Conservation (phyloP, 2,329 filamentous ascomycete species). For the Aspergillus floridensis region DNA sequence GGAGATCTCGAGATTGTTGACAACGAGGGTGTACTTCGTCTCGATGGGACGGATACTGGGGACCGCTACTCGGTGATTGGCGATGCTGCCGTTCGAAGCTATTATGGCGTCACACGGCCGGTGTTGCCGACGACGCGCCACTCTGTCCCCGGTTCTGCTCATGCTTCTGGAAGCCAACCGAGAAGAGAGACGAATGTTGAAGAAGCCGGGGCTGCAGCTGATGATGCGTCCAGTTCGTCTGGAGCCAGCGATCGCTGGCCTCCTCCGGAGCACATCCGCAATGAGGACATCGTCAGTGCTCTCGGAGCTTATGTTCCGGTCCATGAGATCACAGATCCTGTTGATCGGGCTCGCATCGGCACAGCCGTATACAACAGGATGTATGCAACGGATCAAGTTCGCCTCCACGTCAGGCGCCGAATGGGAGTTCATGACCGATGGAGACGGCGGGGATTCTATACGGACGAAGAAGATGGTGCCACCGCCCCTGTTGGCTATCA, state of each 20-base stretch:
- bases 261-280: slow-evolving; percentile 37
- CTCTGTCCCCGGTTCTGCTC: slow-evolving; percentile 10
- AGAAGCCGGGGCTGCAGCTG: slow-evolving; percentile 21
- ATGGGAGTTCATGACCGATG: slow-evolving; percentile 65
- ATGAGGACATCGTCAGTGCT: slow-evolving; percentile 43
- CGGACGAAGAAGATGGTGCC: slow-evolving; percentile 79
- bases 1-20: slow-evolving; percentile 65
- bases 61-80: slow-evolving; percentile 61
- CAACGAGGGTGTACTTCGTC: slow-evolving; percentile 58
- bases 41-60: slow-evolving; percentile 60
- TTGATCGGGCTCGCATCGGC: slow-evolving; percentile 42
- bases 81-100: slow-evolving; percentile 42
- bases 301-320: slow-evolving; percentile 43
- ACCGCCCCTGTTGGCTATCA: slow-evolving; percentile 61
- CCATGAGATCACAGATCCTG: slow-evolving; percentile 43
- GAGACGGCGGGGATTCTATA: slow-evolving; percentile 74
- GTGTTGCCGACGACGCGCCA: slow-evolving; percentile 32
- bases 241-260: slow-evolving; percentile 38
- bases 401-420: slow-evolving; percentile 37
- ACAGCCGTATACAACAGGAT: slow-evolving; percentile 40
- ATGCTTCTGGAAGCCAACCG: slow-evolving; percentile 11
- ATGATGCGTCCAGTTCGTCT: slow-evolving; percentile 27
- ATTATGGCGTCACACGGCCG: slow-evolving; percentile 34
- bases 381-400: slow-evolving; percentile 38
- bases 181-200: slow-evolving; percentile 24